Evolutionary conservation across 495 filamentous ascomycete genomes (phyloP), one percentile per base, ranked within the genome.

Genomic region (Hypoxylon intermedium): DNA sequence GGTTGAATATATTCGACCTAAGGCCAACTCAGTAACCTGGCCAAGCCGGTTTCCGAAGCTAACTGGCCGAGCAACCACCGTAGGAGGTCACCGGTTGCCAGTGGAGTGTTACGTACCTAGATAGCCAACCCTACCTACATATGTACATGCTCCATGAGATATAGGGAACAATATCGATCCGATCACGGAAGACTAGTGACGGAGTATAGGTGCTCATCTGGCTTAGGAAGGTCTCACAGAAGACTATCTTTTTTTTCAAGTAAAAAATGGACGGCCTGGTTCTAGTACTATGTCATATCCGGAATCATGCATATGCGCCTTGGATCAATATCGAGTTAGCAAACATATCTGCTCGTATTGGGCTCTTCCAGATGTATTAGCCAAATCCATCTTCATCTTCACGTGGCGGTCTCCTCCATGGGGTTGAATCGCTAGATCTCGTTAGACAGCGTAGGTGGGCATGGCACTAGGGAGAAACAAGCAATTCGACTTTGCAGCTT

Each of bases 221-320:
- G 24, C 52, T 60, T 60, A 60, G 56, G 62, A 60, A 65, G 62
- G 62, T 65, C 56, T 52, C 46, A 60, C 56, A 43, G 49, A 42
- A 23, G 21, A 37, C 19, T 48, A 48, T 38, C 13, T 51, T 37
- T 21, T 51, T 15, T 24, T 31, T n/a, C 15, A 38, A 21, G 26
- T 44, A 9, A 46, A 42, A 11, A 42, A 43, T 53, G 15, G 26
- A 33, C 12, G 26, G 6, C 5, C 11, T 44, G 50, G 30, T 26
- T 47, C 50, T 20, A 55, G 12, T 18, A 55, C 34, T 16, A 26
- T 37, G 15, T 23, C 44, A 26, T 37, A 43, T 15, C 19, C 3
- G 18, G 49, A n/a, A 37, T 15, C 0, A 16, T 9, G n/a, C 34
- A 33, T 34, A 26, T 45, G 30, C 33, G 6, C 24, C 33, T 59